Evolutionary conservation across 495 filamentous ascomycete species (phyloP), one percentile per base, ranked within the genome.

Genomic region (Trichoderma virens): DNA sequence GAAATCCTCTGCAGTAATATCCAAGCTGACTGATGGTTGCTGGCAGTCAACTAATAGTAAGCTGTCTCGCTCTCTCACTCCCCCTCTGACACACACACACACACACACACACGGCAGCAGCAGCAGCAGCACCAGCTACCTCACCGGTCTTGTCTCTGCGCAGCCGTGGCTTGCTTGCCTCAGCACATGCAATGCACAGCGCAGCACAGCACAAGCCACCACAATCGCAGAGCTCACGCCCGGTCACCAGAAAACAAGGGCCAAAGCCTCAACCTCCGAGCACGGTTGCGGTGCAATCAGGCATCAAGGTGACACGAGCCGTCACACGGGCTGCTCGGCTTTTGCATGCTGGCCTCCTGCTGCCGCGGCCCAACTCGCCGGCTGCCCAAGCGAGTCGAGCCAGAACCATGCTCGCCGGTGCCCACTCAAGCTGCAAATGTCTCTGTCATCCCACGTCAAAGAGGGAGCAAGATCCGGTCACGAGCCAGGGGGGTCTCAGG

Each of bases 281-380:
- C 34, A 35, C 34, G 34, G 34, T 35, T 3, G 34, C 34, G 16
- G 51, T 9, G 27, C 23, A 56, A 30, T 56, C 51, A 56, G 51
- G 51, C 51, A 56, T 56, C 51, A 56, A 56, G 25, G 51, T 56
- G 51, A 56, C 51, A 56, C 51, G 51, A 56, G 51, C 51, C 51
- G 51, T 56, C 27, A 56, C 51, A 56, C 51, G 51, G 11, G 25
- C 51, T 56, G 20, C 47, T 28, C 34, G 34, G 41, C 41, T 45
- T 5, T 20, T 18, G 41, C 41, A 13, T 16, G 27, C 51, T 56
- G 51, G 16, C 30, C 51, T 56, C 7, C 51, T 56, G 23, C 25
- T 27, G 23, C 47, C 23, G 51, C 51, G 23, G 27, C 51, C 51
- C 51, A 30, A 30, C 51, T 56, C 47, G 25, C 20, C 3, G 23